phyloP scores from a whole-genome alignment of 1,139 yeast genomes.

The Entelexis paramagnoliae region DNA sequence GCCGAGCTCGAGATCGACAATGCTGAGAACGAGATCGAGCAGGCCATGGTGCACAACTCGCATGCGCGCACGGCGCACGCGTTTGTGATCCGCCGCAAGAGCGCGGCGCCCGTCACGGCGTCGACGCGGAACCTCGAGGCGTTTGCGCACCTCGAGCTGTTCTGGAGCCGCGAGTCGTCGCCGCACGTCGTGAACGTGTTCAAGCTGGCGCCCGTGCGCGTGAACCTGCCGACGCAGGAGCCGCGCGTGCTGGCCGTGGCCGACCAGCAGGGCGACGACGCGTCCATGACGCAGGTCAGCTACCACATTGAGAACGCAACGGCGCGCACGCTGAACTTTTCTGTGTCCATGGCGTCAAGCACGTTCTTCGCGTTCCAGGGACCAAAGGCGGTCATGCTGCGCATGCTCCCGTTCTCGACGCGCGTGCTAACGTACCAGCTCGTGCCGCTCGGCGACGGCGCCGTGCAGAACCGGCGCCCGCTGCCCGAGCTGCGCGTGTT shows the following conservation, averaged over 20 bases:
- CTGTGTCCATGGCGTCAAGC: constrained; percentile 39
- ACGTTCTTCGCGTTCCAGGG: constrained; percentile 36
- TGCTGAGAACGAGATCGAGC: not conserved
- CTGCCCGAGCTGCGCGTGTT: constrained; percentile 26
- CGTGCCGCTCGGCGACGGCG: constrained; percentile 25
- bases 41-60: constrained; percentile 27
- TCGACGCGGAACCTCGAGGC: constrained; percentile 28
- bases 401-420: constrained; percentile 55
- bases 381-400: constrained; percentile 33
- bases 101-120: constrained; percentile 7
- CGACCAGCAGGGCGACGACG: constrained; percentile 23
- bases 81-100: constrained; percentile 24
- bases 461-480: constrained; percentile 19
- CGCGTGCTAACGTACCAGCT: constrained; percentile 38
- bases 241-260: constrained; percentile 51
- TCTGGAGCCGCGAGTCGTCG: constrained; percentile 27
- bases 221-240: constrained; percentile 53
- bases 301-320: constrained; percentile 69
- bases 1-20: constrained; percentile 22
- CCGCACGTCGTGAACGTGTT: constrained; percentile 24
- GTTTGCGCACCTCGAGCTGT: constrained; percentile 27
- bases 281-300: constrained; percentile 28
- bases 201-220: constrained; percentile 28
- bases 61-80: constrained; percentile 23
- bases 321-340: constrained; percentile 52